These are phyloP conservation scores for Chlamydomonas asymmetrica DNA, from an alignment of 139 green algal species.

Conservation along the genomic window DNA sequence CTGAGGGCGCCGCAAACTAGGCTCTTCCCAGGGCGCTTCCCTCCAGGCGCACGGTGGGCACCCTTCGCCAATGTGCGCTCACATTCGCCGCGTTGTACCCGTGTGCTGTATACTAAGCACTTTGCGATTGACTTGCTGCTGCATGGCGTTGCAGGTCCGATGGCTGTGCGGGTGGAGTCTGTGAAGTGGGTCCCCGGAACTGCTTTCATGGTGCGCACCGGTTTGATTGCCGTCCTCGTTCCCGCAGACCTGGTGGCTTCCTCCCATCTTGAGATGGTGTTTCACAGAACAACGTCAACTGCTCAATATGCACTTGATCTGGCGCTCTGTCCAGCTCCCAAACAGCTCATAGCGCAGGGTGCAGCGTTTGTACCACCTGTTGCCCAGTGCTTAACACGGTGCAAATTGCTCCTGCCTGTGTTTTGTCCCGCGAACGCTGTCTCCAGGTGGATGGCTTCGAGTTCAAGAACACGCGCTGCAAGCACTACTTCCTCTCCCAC, in stretches of 20 bases:
- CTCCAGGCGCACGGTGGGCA: neutral
- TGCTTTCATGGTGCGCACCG: slow-evolving; percentile 61
- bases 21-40: neutral
- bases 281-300: too few relatives aligned
- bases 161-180: too few relatives aligned
- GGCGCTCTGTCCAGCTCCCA: too few relatives aligned
- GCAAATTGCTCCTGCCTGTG: neutral
- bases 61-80: neutral
- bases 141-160: slow-evolving; percentile 74
- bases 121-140: neutral
- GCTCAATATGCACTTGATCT: too few relatives aligned
- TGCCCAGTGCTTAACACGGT: too few relatives aligned
- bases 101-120: neutral
- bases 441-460: slow-evolving; percentile 54
- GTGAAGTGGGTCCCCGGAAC: slow-evolving; percentile 75
- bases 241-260: neutral
- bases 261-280: too few relatives aligned
- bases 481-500: slow-evolving; percentile 79
- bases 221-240: slow-evolving; percentile 58
- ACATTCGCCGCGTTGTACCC: neutral
- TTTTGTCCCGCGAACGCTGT: neutral
- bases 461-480: slow-evolving; percentile 25
- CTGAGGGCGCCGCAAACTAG: slow-evolving; percentile 3
- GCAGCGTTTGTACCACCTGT: too few relatives aligned
- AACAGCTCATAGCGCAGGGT: too few relatives aligned